Evolutionary conservation across 345 rosid genomes (phyloP).

Genomic region (Abelmoschus esculentus): DNA sequence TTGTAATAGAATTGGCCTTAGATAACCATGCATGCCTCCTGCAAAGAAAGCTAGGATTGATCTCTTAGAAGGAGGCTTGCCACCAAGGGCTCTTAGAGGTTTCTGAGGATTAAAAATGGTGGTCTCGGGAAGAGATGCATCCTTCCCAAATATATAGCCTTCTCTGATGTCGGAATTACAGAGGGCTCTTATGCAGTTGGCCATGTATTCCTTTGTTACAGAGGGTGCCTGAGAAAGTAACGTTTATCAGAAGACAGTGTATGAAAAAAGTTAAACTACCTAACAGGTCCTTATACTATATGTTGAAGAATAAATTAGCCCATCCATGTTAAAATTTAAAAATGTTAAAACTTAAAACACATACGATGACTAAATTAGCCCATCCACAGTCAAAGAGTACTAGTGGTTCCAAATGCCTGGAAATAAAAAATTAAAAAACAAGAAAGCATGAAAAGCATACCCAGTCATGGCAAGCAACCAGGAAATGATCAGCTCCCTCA

Average conservation of each 20-base stretch:
- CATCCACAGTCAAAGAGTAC: neutral
- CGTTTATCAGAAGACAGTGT: neutral
- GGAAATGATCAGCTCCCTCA: conserved; percentile 84
- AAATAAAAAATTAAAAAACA: neutral
- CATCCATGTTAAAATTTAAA: neutral
- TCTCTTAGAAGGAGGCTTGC: conserved; percentile 62
- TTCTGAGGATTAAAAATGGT: conserved; percentile 43
- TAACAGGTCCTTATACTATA: neutral
- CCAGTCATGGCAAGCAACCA: conserved; percentile 98
- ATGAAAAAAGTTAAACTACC: neutral
- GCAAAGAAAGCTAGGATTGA: conserved; percentile 83
- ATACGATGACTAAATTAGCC: neutral
- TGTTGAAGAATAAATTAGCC: neutral
- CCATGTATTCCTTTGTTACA: conserved; percentile 64
- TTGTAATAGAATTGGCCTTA: conserved; percentile 64
- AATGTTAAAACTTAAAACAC: neutral
- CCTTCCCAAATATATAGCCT: conserved; percentile 88
- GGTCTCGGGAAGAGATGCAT: conserved; percentile 84
- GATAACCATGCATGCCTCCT: conserved; percentile 83
- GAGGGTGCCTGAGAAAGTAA: conserved; percentile 58
- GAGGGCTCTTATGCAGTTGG: conserved; percentile 79
- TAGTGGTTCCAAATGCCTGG: neutral
- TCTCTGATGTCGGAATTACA: conserved; percentile 80
- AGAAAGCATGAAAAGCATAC: conserved; percentile 32
- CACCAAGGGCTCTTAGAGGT: conserved; percentile 62